A percentile compares a stretch with the other conserved stretches of the same genome.
Evolutionary conservation across 2,329 filamentous ascomycete genomes (phyloP).

Genomic region (Phaeosphaeria sp.): DNA sequence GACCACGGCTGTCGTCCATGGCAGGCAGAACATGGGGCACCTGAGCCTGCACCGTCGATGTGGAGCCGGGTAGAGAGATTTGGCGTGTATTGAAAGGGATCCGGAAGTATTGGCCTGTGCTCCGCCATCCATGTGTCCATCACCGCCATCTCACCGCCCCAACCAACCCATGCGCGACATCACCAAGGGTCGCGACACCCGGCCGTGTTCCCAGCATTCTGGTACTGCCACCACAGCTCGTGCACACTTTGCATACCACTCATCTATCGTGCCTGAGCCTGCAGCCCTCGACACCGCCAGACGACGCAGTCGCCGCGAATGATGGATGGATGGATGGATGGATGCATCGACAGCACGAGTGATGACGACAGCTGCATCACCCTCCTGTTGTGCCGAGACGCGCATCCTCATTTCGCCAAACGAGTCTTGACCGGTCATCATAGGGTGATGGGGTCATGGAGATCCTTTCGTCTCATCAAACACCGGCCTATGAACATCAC

Average conservation of each 20-base stretch:
- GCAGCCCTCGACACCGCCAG: background rate
- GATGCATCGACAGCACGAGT: background rate
- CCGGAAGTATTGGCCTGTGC: background rate
- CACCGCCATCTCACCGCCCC: background rate
- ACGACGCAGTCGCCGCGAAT: background rate
- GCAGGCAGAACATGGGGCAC: slow-evolving; percentile 3
- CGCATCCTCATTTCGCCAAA: background rate
- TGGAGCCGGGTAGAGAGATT: slow-evolving; percentile 5
- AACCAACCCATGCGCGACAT: slow-evolving; percentile 3
- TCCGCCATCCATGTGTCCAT: background rate
- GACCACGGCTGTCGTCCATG: slow-evolving; percentile 29
- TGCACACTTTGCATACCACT: background rate
- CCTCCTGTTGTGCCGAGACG: background rate
- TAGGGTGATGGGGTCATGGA: background rate
- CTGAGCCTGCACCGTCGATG: background rate
- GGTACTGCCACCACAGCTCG: background rate
- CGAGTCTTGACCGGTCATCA: background rate
- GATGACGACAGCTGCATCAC: background rate
- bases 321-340: background rate
- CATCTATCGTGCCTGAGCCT: background rate
- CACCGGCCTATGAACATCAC: background rate
- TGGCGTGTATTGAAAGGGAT: background rate
- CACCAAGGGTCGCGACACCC: background rate
- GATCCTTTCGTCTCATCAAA: background rate
- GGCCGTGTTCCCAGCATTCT: background rate